A percentile compares a stretch with the other conserved stretches of the same genome.
Conservation (phyloP, 306 rosid genomes). For the Oxytropis ochrocephala region DNA sequence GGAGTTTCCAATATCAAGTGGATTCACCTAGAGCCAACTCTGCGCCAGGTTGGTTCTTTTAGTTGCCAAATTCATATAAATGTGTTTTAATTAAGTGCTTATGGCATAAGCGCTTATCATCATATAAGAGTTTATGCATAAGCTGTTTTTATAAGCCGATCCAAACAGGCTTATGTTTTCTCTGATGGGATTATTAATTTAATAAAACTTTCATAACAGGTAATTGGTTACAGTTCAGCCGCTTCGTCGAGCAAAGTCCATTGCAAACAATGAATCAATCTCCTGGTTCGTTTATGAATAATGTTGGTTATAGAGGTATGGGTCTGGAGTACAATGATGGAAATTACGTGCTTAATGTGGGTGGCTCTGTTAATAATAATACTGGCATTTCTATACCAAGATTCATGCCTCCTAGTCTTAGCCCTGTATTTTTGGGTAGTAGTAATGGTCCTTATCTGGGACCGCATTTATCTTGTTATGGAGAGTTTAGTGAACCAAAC, state of each 20-base stretch:
- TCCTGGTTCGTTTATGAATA: constrained; percentile 70
- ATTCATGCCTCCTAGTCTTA: constrained; percentile 65
- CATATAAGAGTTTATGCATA: no score
- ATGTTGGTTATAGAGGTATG: constrained; percentile 57
- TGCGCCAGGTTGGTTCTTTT: constrained; percentile 75
- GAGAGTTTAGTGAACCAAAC: constrained; percentile 74
- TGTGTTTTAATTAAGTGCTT: no score
- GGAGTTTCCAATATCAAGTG: constrained; percentile 66
- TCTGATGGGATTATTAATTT: constrained; percentile 16
- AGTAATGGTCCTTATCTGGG: constrained; percentile 69
- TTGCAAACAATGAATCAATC: constrained; percentile 58
- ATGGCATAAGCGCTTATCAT: neutral
- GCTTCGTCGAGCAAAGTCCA: constrained; percentile 78
- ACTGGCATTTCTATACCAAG: constrained; percentile 56
- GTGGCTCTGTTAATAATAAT: constrained; percentile 47
- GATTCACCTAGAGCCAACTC: constrained; percentile 84
- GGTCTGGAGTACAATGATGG: constrained; percentile 57
- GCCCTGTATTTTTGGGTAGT: constrained; percentile 68
- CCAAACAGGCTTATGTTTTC: constrained; percentile 15
- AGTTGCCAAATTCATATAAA: neutral
- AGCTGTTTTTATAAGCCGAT: no score
- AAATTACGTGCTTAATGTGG: constrained; percentile 57
- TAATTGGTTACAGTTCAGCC: constrained; percentile 74
- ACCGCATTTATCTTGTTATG: constrained; percentile 34
- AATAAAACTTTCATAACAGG: constrained; percentile 38